phyloP scores from a whole-genome alignment of 1,284 basidiomycete genomes.

The Bondarzewia mesenterica region DNA sequence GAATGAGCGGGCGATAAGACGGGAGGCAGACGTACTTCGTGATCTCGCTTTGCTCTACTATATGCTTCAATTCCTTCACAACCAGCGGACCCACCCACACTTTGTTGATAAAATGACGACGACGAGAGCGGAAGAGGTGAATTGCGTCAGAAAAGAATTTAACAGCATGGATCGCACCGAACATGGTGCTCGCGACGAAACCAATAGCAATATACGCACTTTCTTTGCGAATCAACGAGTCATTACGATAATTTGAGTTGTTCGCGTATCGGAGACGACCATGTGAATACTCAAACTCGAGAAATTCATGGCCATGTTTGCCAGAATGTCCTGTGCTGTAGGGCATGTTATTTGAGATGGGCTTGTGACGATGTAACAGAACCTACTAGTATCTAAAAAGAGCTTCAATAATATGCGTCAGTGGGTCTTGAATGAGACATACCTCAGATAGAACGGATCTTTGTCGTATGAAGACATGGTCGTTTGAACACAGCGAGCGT shows the following conservation, averaged over 20 bases:
- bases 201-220: too few relatives aligned
- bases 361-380: too few relatives aligned
- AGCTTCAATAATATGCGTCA: not conserved
- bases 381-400: conserved; percentile 86
- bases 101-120: conserved; percentile 25
- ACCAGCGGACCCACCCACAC: conserved; percentile 94
- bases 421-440: conserved; percentile 16
- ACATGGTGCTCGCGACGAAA: too few relatives aligned
- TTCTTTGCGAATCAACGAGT: conserved; percentile 96
- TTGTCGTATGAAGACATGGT: conserved; percentile 41
- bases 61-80: conserved; percentile 88
- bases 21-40: conserved; percentile 63
- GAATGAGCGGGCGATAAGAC: not conserved
- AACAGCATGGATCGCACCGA: too few relatives aligned
- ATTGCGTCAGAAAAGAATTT: not conserved
- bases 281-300: conserved; percentile 97
- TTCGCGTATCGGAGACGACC: conserved; percentile 96
- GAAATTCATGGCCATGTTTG: conserved; percentile 94
- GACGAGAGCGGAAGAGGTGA: not conserved
- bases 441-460: conserved; percentile 84
- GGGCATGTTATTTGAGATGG: conserved; percentile 13
- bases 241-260: conserved; percentile 99
- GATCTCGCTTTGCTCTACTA: conserved; percentile 94
- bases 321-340: conserved; percentile 88
- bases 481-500: not conserved